Conservation (phyloP, 108 stramenopile genomes). For the Nitzschia sp. region DNA sequence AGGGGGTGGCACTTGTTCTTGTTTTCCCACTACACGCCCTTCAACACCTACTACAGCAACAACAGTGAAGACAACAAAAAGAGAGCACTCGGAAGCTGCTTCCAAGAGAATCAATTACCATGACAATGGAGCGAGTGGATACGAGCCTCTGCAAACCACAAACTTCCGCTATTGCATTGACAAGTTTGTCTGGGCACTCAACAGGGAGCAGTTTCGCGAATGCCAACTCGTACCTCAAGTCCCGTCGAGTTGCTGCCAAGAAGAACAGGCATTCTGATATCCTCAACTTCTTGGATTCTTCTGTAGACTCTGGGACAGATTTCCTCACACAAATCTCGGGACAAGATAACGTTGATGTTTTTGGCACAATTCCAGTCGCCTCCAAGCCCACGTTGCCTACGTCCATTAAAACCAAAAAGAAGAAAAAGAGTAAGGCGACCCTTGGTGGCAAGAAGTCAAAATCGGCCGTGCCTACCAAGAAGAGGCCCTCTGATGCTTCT, state of each 20-base stretch:
- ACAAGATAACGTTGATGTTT: too few species aligned
- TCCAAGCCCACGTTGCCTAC: not conserved
- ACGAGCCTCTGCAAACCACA: too few species aligned
- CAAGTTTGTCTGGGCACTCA: not conserved
- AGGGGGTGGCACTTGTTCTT: too few species aligned
- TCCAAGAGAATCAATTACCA: too few species aligned
- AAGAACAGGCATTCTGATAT: constrained; percentile 5
- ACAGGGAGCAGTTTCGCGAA: constrained; percentile 8
- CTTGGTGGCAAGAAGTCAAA: not conserved
- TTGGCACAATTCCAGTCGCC: too few species aligned
- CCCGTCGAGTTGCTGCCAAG: constrained; percentile 3
- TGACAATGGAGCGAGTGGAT: too few species aligned
- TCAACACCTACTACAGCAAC: too few species aligned
- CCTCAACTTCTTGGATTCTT: constrained; percentile 6
- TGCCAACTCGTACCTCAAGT: constrained; percentile 8
- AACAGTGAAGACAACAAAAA: too few species aligned
- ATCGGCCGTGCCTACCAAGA: not conserved
- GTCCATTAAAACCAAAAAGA: not conserved
- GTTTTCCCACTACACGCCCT: too few species aligned
- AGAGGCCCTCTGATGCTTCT: not conserved
- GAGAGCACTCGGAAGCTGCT: too few species aligned
- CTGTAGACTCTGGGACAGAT: constrained; percentile 2
- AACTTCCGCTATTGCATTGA: too few species aligned
- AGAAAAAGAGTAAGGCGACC: not conserved
- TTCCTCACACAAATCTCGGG: not conserved